Evolutionary conservation across 495 filamentous ascomycete species (phyloP), one percentile per base, ranked within the genome.

Genomic region (Talaromyces thailandensis): DNA sequence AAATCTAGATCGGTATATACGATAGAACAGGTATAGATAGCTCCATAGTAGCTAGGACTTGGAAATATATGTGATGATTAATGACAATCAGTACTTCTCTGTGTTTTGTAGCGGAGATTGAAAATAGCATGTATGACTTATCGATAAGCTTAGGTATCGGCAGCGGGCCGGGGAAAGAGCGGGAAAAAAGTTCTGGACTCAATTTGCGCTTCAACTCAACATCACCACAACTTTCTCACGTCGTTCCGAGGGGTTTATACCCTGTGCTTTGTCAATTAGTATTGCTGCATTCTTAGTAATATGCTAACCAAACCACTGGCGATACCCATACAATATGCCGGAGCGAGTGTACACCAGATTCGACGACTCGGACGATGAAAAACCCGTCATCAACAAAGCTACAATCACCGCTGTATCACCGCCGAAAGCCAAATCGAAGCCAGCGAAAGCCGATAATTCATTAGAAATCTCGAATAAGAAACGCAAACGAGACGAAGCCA

Each of bases 311-410:
- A 3, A 16, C 11, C 1, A 40, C 9, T 40, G 11, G 12, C 16
- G 35, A 40, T 16, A 16, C 4, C 14, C 8, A 29, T 9, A 14
- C 25, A 70, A 45, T 56, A 85, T 85, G 82, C 82, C 82, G 12
- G 81, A 84, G 69, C 75, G 70, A 62, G 74, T 77, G 9, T 71
- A 71, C 61, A 78, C 66, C 16, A 71, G 73, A 56, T 79, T 79
- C 65, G 70, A 70, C 51, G 73, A 75, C 56, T 66, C 64, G 31
- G 65, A 64, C 55, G 65, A 68, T 24, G 64, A 61, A 67, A 74
- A 58, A 65, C 26, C 7, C 60, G 51, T 55, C 16, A 24, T 55
- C 51, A 55, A 55, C 23, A 55, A 55, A 26, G 14, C 51, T 3
- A 26, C 51, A 28, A 28, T 8, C 1, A 16, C 26, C 11, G 16